Base-by-base conservation (phyloP, 805 yeast species). In the Suhomyces pyralidae region DNA sequence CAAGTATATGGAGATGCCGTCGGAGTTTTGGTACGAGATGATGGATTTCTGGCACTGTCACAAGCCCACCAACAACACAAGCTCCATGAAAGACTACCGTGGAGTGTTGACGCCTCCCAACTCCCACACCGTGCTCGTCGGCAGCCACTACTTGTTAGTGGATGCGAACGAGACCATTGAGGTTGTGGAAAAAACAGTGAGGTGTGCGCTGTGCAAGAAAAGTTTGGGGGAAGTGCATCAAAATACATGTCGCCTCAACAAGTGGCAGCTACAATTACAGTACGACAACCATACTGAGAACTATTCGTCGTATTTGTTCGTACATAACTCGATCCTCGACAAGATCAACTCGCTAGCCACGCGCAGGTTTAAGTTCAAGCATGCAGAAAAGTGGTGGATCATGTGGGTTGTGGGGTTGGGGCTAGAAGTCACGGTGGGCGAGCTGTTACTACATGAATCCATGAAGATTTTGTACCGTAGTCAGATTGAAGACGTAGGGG, bases 1-100 rank as follows among this genome's bases (percentile, higher is more conserved):
- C 15, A 67, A 63, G 12, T 69, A 83, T 45, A 62, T 69, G 50
- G 88, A 88, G 38, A 81, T 93, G 84, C 99, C 99, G 0, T 87
- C 96, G 1, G 97, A 91, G 62, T 74, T 82, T 47, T 93, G 99
- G 99, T 83, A 86, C 12, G 99, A 93, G 65, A 73, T 94, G 80
- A 87, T 93, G 96, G 98, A 93, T 53, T 88, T 87, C 58, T 93
- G 99, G 99, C 97, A 93, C 66, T 93, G 99, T 64, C 97, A 93
- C 63, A 87, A 86, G 61, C 96, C 96, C 0, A 58, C 55, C n/a
- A 54, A 63, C 46, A 62, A 61, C 43, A 55, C 61, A 15, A 48
- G 61, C 19, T 52, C 64, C 25, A 63, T 52, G 40, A 63, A 64
- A 40, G 51, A 62, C 22, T 71, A 77, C 52, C 74, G 73, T 56